Evolutionary conservation across 2,329 filamentous ascomycete genomes (phyloP), one percentile per base, ranked within the genome.

Genomic region (Sclerotinia trifoliorum): DNA sequence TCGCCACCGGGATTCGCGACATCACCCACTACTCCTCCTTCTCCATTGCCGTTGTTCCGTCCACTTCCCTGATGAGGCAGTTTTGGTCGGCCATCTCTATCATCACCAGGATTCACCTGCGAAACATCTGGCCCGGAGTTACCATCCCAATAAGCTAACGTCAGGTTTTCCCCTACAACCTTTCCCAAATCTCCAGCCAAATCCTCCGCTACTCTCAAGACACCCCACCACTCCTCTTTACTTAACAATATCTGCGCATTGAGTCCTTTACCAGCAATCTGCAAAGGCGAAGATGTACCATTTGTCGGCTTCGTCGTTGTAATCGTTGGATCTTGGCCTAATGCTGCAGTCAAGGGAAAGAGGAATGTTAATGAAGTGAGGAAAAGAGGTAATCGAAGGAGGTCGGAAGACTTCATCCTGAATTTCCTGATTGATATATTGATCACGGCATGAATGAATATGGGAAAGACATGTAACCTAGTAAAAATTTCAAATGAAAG

Each of bases 141-240:
- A 15, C 29, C 60, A 46, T 48, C 46, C 74, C 73, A 76, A 63
- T 74, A 73, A 1, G 71, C 74, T 56, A 78, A 79, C 0, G 86
- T 85, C 68, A 88, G 84, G 76, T 90, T 90, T 35, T 79, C 83
- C 11, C 88, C 88, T 0, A 91, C 88, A 32, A 65, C 58, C n/a
- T 87, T 85, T 21, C 88, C 88, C 78, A 92, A 90, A 77, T 92
- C 90, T 5, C 81, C 75, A 0, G 88, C 87, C 13, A 92, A 82
- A 77, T 92, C 89, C 51, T 87, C 82, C 0, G 88, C 89, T 6
- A 87, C 88, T 35, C 89, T 84, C 66, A 90, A 82, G 0, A 91
- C 89, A 68, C 88, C 89, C 79, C 86, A 88, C 81, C 85, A 90
- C 69, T 91, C 89, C 67, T 85, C 79, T 26, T 77, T 73, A 13